Conservation (phyloP, 75 land plant species). For the Gnetum montanum region DNA sequence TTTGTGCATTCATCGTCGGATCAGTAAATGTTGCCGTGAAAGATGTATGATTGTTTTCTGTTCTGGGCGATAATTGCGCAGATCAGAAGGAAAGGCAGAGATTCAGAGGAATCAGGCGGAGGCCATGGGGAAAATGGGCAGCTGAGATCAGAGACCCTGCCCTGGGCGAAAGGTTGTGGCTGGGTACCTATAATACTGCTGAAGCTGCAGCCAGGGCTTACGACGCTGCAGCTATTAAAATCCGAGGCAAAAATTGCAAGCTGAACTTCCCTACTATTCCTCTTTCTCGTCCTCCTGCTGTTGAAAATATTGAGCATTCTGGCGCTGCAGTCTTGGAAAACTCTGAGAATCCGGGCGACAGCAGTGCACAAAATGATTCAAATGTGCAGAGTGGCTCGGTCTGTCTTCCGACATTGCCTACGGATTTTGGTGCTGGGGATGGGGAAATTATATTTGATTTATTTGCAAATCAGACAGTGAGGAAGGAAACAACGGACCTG, state of each 20-base stretch:
- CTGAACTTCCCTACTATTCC: constrained; percentile 33
- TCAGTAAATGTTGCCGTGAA: neutral
- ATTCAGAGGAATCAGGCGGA: constrained; percentile 29
- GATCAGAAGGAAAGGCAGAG: constrained; percentile 2
- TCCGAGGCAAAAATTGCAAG: constrained; percentile 34
- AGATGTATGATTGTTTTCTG: neutral
- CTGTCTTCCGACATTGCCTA: too few relatives aligned
- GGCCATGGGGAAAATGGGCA: constrained; percentile 36
- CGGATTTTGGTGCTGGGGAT: too few relatives aligned
- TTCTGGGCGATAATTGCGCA: neutral
- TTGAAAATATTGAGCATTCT: too few relatives aligned
- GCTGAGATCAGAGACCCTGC: constrained; percentile 19
- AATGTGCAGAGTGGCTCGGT: too few relatives aligned
- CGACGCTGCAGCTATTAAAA: constrained; percentile 13
- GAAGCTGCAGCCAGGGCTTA: constrained; percentile 20
- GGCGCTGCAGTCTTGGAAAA: too few relatives aligned
- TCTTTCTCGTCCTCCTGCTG: too few relatives aligned
- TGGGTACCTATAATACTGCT: constrained; percentile 13
- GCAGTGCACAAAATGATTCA: too few relatives aligned
- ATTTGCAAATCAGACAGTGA: too few relatives aligned
- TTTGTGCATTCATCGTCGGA: neutral
- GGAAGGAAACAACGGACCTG: too few relatives aligned
- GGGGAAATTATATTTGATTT: too few relatives aligned
- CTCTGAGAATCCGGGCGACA: too few relatives aligned
- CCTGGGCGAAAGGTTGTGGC: constrained; percentile 18